Evolutionary conservation across 768 basidiomycete genomes (phyloP), one percentile per base, ranked within the genome.

Genomic region (Panaeolus cyanescens): DNA sequence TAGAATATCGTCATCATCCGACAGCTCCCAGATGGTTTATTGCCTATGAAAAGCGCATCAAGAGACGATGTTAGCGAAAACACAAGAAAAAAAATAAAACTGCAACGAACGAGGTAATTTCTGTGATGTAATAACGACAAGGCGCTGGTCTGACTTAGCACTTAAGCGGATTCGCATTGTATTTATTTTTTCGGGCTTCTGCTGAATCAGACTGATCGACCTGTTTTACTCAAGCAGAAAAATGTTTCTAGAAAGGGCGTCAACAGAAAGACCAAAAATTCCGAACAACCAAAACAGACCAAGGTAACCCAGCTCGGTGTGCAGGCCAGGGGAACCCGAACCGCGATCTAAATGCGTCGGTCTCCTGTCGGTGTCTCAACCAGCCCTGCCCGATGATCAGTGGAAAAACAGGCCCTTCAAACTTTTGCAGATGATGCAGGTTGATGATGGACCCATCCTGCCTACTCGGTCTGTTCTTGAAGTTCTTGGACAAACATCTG

Each of bases 81-180:
- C n/a, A 28, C 25, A 28, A 12, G 45, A 12, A 4, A 3, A 5
- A 15, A 50, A 50, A 13, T 22, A 13, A 7, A 13, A 50, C 6
- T 4, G 25, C 19, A 25, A 28, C 25, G 13, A 13, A 34, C 33
- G 13, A 3, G 10, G 4, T 12, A 28, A 13, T 28, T 15, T 22
- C 45, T 50, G 9, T 50, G 25, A n/a, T n/a, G 10, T 7, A 34
- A 50, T 30, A 20, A 50, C 25, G 25, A 50, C 30, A 50, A 50
- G 25, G 45, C 45, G 45, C 45, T 50, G 45, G 45, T 50, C 45
- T 50, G 45, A 10, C 22, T 50, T 28, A 50, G 45, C 45, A 50
- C 25, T 50, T 50, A 50, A 50, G 45, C 45, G 10, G 45, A 50
- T 50, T 50, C 30, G 45, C 45, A 28, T 50, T 50, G 45, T 50